Evolutionary conservation across 257 asterid species (phyloP), one percentile per base, ranked within the genome.

Genomic region (Thymus quinquecostatus): DNA sequence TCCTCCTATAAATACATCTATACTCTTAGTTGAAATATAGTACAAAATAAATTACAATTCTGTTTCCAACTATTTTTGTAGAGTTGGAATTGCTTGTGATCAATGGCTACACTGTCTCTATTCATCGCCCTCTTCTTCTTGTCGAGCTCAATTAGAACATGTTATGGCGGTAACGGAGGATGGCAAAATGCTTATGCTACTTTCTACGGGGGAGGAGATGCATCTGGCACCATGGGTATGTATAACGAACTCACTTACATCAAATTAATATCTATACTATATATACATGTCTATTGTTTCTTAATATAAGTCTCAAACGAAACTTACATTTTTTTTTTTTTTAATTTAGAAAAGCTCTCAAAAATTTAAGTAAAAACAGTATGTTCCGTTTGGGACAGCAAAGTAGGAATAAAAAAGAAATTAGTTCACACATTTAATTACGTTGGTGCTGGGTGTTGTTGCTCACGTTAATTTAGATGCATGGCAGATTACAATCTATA

Each of bases 161-260:
- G 53, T 63, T 63, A 43, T 41, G 51, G 80, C 34, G 9, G 38
- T 51, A 83, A 69, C 2, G 76, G 51, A 10, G 95, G 89, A n/a
- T 88, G 89, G 95, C 78, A 53, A 79, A 74, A 79, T 33, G 91
- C 91, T 61, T 87, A 82, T 78, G 94, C 94, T 50, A 85, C 91
- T 76, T 87, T 85, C 76, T 87, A 85, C 38, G 90, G 93, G 6
- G 87, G 90, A 50, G 86, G 86, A 13, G 90, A 83, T 76, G 92
- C 92, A 33, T 84, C 89, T 2, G 89, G 89, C 34, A 87, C 92
- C 6, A 87, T 87, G 92, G 92, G 92, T 51, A 50, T 3, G 57
- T 50, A 21, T 10, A 21, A 21, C 21, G 21, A 21, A 21, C 21
- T 21, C 21, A 21, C 21, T 21, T 21, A 21, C 21, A 21, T 21